phyloP scores from a whole-genome alignment of 2,329 filamentous ascomycete genomes.

The Ceratocystis albifundus region DNA sequence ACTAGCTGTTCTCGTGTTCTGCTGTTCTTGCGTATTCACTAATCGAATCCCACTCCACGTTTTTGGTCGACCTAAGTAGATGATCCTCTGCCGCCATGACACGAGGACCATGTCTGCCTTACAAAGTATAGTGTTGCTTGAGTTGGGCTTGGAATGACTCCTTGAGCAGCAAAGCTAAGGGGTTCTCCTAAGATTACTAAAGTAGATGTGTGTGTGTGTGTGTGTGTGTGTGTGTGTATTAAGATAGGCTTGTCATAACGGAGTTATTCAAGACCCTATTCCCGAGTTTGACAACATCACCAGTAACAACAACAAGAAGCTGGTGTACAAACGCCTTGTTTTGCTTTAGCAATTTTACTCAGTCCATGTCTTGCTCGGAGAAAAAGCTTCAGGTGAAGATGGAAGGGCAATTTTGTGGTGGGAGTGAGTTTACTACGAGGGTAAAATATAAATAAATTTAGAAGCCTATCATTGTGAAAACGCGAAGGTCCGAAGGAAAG shows the following conservation, averaged over 20 bases:
- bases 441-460: too few species aligned
- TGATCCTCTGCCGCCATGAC: too few species aligned
- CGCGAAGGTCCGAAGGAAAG: background rate
- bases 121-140: too few species aligned
- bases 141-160: too few species aligned
- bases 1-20: background rate
- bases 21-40: background rate
- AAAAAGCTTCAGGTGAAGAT: constrained; percentile 8
- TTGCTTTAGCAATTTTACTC: background rate
- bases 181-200: background rate
- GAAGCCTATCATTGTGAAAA: background rate
- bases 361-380: background rate
- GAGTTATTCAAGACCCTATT: background rate
- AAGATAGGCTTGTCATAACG: background rate
- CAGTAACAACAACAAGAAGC: background rate
- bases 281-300: too few species aligned
- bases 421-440: too few species aligned
- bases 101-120: too few species aligned
- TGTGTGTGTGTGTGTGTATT: too few species aligned
- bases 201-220: background rate
- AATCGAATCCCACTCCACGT: too few species aligned
- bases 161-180: background rate
- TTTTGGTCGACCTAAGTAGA: too few species aligned
- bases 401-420: too few species aligned
- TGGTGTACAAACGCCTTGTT: background rate